phyloP scores from a whole-genome alignment of 2,329 filamentous ascomycete genomes.

The Phoma sp. region DNA sequence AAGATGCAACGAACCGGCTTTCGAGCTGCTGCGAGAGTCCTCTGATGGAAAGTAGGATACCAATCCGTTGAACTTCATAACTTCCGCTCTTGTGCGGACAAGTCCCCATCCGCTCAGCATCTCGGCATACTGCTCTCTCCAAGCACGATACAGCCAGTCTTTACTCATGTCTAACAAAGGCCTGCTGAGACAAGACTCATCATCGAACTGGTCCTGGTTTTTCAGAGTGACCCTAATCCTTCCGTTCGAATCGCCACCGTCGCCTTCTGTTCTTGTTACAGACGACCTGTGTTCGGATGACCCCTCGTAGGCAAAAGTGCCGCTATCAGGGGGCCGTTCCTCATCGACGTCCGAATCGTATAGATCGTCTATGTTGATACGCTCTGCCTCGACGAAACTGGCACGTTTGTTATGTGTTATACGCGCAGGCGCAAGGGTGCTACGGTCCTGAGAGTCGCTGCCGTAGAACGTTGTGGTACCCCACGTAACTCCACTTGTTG shows the following conservation, averaged over 20 bases:
- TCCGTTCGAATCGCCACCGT: constrained; percentile 18
- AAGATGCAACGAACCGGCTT: constrained; percentile 37
- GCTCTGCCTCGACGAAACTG: constrained; percentile 45
- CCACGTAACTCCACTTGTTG: constrained; percentile 56
- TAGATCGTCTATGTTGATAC: constrained; percentile 36
- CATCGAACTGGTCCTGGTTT: constrained; percentile 64
- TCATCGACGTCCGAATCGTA: constrained; percentile 47
- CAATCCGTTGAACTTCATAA: constrained; percentile 63
- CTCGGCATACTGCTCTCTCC: constrained; percentile 65
- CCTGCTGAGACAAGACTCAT: constrained; percentile 55
- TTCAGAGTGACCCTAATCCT: constrained; percentile 61
- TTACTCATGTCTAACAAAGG: constrained; percentile 60
- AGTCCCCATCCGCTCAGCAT: constrained; percentile 67
- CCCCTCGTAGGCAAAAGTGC: constrained; percentile 22
- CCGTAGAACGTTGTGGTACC: constrained; percentile 53
- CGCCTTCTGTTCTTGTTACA: constrained; percentile 21
- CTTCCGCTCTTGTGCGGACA: constrained; percentile 61
- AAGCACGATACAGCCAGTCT: constrained; percentile 58
- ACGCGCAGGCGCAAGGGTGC: constrained; percentile 33
- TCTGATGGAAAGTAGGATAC: constrained; percentile 44
- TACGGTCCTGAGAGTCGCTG: constrained; percentile 41
- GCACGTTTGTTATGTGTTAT: constrained; percentile 50
- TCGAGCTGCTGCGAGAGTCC: constrained; percentile 31
- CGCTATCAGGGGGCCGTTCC: constrained; percentile 28
- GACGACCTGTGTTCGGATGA: constrained; percentile 34